Percentiles rank a stretch among this genome's conserved stretches.
phyloP scores from a whole-genome alignment of 2,329 filamentous ascomycete genomes.

The Xylaria sp. region DNA sequence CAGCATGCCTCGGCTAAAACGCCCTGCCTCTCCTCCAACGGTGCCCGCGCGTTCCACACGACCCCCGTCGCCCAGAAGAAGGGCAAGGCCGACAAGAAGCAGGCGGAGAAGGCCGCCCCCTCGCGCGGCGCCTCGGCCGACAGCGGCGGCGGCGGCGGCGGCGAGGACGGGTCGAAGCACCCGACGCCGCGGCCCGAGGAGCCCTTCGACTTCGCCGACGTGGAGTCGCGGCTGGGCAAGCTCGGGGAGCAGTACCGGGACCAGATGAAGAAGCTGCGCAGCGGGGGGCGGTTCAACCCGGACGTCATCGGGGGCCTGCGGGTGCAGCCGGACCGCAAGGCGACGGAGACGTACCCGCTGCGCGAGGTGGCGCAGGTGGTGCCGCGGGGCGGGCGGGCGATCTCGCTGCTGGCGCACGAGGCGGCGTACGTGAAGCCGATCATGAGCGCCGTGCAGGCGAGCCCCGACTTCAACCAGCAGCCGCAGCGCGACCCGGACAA shows the following conservation, averaged over 20 bases:
- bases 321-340: slow-evolving; percentile 41
- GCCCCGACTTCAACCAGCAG: slow-evolving; percentile 62
- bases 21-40: not conserved
- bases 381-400: slow-evolving; percentile 46
- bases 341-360: slow-evolving; percentile 47
- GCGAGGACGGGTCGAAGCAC: slow-evolving; percentile 26
- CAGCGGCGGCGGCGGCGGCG: slow-evolving; percentile 3
- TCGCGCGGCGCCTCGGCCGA: not conserved
- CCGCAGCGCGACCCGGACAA: slow-evolving; percentile 61
- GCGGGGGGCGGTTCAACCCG: slow-evolving; percentile 56
- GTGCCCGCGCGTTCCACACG: slow-evolving; percentile 14
- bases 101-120: not conserved
- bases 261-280: slow-evolving; percentile 45
- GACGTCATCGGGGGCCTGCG: slow-evolving; percentile 50
- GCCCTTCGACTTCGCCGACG: slow-evolving; percentile 53
- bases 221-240: slow-evolving; percentile 47
- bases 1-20: not conserved
- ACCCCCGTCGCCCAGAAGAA: slow-evolving; percentile 1
- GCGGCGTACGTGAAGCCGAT: slow-evolving; percentile 54
- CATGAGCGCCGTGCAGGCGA: slow-evolving; percentile 57
- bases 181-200: slow-evolving; percentile 44
- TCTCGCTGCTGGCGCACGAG: slow-evolving; percentile 45
- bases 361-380: slow-evolving; percentile 59
- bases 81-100: slow-evolving; percentile 5
- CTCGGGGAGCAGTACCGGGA: slow-evolving; percentile 47